These are phyloP conservation scores for Pseudogymnoascus sp. DNA, from an alignment of 2,329 filamentous ascomycete species.

Conservation along the genomic window DNA sequence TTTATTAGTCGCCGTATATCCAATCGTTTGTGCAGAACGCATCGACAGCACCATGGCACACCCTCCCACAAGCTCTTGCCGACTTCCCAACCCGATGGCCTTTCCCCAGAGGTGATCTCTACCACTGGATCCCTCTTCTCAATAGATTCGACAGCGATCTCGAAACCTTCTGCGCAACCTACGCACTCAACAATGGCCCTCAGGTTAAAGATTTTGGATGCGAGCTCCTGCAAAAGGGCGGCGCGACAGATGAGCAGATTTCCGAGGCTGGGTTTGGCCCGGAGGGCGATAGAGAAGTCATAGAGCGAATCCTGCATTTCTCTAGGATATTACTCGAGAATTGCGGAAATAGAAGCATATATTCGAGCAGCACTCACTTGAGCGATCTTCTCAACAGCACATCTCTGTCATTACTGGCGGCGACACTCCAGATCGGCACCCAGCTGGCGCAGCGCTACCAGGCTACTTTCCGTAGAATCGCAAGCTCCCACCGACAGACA, in stretches of 20 bases:
- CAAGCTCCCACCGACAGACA: slow-evolving; percentile 55
- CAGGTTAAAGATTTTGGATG: slow-evolving; percentile 70
- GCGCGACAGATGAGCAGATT: slow-evolving; percentile 41
- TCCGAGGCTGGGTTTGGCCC: slow-evolving; percentile 57
- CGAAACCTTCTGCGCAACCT: slow-evolving; percentile 71
- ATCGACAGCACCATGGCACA: slow-evolving; percentile 61
- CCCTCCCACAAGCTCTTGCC: slow-evolving; percentile 68
- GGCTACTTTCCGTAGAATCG: slow-evolving; percentile 72
- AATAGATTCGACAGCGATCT: slow-evolving; percentile 90
- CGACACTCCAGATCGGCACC: slow-evolving; percentile 71
- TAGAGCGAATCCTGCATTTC: slow-evolving; percentile 76
- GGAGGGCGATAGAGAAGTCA: slow-evolving; percentile 73
- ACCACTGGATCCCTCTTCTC: slow-evolving; percentile 93
- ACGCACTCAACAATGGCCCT: slow-evolving; percentile 71
- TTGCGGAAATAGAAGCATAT: slow-evolving; percentile 93
- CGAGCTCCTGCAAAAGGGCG: slow-evolving; percentile 52
- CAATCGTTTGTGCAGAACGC: slow-evolving; percentile 70
- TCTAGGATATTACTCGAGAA: slow-evolving; percentile 84
- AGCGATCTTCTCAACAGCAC: slow-evolving; percentile 86
- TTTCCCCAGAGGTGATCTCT: slow-evolving; percentile 89
- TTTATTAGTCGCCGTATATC: slow-evolving; percentile 72
- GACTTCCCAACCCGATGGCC: slow-evolving; percentile 87
- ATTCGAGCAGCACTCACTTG: slow-evolving; percentile 84
- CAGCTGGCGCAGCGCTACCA: slow-evolving; percentile 90
- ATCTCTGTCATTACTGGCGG: slow-evolving; percentile 68